Evolutionary conservation across 2,329 filamentous ascomycete species (phyloP), one percentile per base, ranked within the genome.

Genomic region (Monilinia vaccinii-corymbosi): DNA sequence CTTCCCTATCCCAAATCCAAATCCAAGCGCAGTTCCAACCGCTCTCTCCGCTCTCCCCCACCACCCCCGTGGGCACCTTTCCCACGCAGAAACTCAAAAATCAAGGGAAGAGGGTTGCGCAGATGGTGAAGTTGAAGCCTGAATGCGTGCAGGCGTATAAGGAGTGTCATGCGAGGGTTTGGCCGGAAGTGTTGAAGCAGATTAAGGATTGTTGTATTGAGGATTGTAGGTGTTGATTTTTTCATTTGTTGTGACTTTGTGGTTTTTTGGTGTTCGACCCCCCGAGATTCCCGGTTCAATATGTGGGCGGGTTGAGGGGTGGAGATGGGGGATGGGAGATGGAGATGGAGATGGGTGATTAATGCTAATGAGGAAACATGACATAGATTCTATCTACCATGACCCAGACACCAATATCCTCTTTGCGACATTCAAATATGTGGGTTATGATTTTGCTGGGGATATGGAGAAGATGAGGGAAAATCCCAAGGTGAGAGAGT

Each of bases 391-490:
- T 65, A 88, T 92, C 71, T 91, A 82, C 74, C 82, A 88, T 66
- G 85, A 89, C 69, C 78, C 84, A 14, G 74, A 71, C 6, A 79
- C 80, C 0, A 75, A 81, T 58, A 85, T 85, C 46, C 78, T 93
- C 1, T 92, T 92, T 70, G 86, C 87, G 0, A 84, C 77, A 28
- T 90, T 91, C 77, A 91, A 89, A 71, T 93, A 92, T 68, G 77
- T 87, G n/a, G 89, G 89, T 0, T 81, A 81, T 62, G 81, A 89
- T 64, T 91, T 82, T 62, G 84, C 81, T 2, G 85, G 78, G 11
- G 89, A 93, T 69, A 92, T 93, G 89, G 80, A 82, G 72, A 79
- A 77, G 63, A 91, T 92, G 88, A 78, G 80, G 1, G 83, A 82
- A 60, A 90, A 91, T 66, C 80, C 82, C 1, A 86, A 85, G 69